A percentile compares a stretch with the other conserved stretches of the same genome.
These are phyloP conservation scores for Lycium barbarum DNA, from an alignment of 257 asterid genomes.

Conservation along the genomic window DNA sequence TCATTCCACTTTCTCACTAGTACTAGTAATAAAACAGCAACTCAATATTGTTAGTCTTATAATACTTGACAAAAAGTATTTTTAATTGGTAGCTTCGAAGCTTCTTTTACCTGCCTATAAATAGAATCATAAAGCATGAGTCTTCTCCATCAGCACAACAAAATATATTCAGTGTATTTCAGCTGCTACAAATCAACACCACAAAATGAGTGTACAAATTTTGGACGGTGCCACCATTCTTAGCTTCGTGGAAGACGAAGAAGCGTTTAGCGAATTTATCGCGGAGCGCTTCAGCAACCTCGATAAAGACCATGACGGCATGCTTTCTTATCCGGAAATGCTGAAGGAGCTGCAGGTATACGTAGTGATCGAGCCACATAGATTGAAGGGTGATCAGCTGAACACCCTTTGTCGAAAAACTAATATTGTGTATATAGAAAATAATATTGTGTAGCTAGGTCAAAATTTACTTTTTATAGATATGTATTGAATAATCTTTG, in stretches of 20 bases:
- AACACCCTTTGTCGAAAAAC: too few species aligned
- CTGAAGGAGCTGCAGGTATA: neutral
- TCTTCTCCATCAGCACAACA: too few species aligned
- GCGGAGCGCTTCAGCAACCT: too few species aligned
- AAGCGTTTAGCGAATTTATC: too few species aligned
- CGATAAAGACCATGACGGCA: too few species aligned
- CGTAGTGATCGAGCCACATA: neutral
- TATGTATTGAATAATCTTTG: too few species aligned
- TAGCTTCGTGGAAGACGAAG: neutral
- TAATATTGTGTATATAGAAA: too few species aligned
- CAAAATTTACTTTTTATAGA: too few species aligned
- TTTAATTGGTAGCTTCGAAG: too few species aligned
- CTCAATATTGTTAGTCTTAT: neutral
- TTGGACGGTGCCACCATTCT: neutral
- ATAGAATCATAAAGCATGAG: neutral
- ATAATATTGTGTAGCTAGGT: too few species aligned
- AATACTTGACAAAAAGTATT: neutral
- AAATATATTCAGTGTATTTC: neutral
- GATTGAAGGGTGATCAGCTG: neutral
- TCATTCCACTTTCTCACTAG: too few species aligned
- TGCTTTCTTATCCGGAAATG: neutral
- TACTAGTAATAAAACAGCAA: neutral
- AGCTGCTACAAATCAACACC: neutral
- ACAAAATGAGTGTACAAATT: neutral
- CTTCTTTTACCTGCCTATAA: neutral